Percentiles rank a stretch among this genome's conserved stretches.
These are phyloP conservation scores for Metschnikowia corniflorae DNA, from an alignment of 805 yeast species.

Conservation along the genomic window DNA sequence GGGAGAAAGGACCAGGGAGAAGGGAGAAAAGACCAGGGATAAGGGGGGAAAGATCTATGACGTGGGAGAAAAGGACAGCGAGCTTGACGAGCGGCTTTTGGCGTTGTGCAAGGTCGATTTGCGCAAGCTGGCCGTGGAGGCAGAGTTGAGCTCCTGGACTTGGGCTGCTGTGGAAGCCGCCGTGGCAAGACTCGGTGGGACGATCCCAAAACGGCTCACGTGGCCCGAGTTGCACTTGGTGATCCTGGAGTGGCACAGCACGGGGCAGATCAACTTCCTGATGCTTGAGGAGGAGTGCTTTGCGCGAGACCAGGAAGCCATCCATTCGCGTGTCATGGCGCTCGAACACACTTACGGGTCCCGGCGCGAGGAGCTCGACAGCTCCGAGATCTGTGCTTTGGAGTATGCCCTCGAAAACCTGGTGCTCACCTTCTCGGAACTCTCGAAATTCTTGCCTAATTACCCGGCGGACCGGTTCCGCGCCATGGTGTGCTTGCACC, in stretches of 20 bases:
- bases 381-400: conserved; percentile 14
- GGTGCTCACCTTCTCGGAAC: conserved; percentile 6
- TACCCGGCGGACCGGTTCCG: conserved; percentile 8
- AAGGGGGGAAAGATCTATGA: too few species aligned
- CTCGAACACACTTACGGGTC: conserved; percentile 15
- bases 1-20: too few species aligned
- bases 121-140: conserved; percentile 6
- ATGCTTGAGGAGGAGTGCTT: conserved; percentile 16
- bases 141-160: conserved; percentile 2
- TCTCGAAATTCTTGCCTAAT: conserved; percentile 10
- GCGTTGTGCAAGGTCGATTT: conserved; percentile 4
- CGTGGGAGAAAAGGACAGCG: too few species aligned
- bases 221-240: conserved; percentile 15
- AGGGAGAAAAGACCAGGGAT: too few species aligned
- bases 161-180: conserved; percentile 10
- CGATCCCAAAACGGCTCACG: conserved; percentile 9
- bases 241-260: conserved; percentile 17
- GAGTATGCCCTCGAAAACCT: conserved; percentile 12
- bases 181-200: neutral
- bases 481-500: conserved; percentile 8
- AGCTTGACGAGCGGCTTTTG: conserved; percentile 1
- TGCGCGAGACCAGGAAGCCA: conserved; percentile 6
- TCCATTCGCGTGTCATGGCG: conserved; percentile 10
- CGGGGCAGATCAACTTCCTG: conserved; percentile 11
- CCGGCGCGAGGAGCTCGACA: conserved; percentile 7